Evolutionary conservation across 2,329 filamentous ascomycete genomes (phyloP).

Genomic region (Dothideomycetidae sp.): DNA sequence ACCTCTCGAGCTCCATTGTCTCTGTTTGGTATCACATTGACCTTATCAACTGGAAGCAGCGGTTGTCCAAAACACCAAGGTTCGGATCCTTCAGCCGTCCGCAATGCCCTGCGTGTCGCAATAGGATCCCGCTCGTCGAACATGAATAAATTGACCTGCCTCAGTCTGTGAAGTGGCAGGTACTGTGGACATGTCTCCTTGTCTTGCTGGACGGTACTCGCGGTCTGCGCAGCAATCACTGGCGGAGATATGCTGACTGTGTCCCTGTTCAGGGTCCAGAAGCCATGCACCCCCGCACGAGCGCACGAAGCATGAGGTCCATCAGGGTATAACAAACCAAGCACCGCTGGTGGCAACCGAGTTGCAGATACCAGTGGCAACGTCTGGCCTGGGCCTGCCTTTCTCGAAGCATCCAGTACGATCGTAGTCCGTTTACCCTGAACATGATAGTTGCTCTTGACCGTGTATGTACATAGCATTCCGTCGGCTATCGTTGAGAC

Average conservation of each 20-base stretch:
- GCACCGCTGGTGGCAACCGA: constrained; percentile 9
- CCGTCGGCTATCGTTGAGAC: constrained; percentile 54
- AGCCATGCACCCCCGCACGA: constrained; percentile 21
- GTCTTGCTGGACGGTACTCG: constrained; percentile 32
- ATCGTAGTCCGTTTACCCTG: constrained; percentile 37
- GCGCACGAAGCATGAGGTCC: constrained; percentile 15
- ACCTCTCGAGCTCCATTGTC: constrained; percentile 1
- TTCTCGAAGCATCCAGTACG: constrained; percentile 20
- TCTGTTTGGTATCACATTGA: constrained; percentile 13
- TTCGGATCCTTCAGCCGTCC: constrained; percentile 11
- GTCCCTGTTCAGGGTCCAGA: constrained; percentile 25
- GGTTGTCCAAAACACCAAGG: constrained; percentile 21
- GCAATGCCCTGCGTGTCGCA: constrained; percentile 14
- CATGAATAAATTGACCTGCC: constrained; percentile 63
- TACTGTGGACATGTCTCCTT: constrained; percentile 94
- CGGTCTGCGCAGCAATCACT: constrained; percentile 28
- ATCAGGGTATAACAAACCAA: constrained; percentile 10
- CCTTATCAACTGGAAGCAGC: constrained; percentile 17
- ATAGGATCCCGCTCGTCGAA: constrained; percentile 30
- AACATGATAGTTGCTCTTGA: constrained; percentile 33
- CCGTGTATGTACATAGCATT: constrained; percentile 50
- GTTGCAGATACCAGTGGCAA: constrained; percentile 12
- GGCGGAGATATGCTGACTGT: neutral
- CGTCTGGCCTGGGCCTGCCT: constrained; percentile 10
- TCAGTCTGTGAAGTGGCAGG: constrained; percentile 88